Conservation (phyloP, 176 grass and related monocot species). For the Cymbopogon citratus region DNA sequence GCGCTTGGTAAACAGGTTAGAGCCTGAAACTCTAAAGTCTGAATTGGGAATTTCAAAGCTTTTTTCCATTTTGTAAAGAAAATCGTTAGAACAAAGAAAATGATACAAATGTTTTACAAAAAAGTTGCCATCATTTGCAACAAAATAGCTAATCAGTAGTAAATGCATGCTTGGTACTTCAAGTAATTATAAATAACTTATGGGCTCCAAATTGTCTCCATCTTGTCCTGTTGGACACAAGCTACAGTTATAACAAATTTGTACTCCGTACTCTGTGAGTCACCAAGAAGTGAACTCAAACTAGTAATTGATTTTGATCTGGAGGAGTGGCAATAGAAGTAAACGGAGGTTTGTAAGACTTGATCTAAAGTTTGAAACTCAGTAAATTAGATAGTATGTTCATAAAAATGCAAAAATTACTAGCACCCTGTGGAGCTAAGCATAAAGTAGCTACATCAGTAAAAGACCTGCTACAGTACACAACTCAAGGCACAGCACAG, state of each 20-base stretch:
- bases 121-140: background rate
- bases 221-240: background rate
- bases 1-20: background rate
- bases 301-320: background rate
- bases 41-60: background rate
- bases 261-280: background rate
- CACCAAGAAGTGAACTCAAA: background rate
- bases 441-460: background rate
- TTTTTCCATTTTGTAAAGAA: background rate
- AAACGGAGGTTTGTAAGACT: background rate
- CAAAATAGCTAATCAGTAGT: background rate
- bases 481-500: background rate
- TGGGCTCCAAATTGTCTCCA: background rate
- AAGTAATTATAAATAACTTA: background rate
- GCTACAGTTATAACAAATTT: background rate
- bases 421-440: background rate
- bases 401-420: background rate
- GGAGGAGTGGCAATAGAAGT: background rate
- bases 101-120: background rate
- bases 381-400: background rate
- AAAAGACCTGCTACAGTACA: background rate
- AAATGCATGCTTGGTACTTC: background rate
- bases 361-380: background rate
- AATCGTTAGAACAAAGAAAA: background rate
- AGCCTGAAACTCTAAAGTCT: background rate